Base-by-base conservation (phyloP, 441 rosid species). In the Adansonia grandidieri region DNA sequence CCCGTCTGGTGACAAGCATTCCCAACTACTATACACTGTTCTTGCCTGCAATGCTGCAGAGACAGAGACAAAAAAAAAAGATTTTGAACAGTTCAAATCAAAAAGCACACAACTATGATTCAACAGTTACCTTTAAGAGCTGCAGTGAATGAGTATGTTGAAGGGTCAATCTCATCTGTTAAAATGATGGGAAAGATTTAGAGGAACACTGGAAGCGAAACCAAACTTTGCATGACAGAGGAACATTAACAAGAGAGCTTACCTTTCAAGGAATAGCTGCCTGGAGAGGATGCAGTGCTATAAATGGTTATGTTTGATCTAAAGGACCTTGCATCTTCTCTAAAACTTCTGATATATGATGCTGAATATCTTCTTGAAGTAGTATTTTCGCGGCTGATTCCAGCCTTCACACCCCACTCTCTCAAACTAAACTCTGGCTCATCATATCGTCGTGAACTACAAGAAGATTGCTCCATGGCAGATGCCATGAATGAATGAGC, bases 231-330 rank as follows among this genome's bases (percentile, higher is more conserved):
- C 20, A 79, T 37, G 71, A 79, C 5, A 17, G 7, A 47, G 7
- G 19, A 3, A 15, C 37, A 32, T 32, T 32, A 32, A 32, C 5
- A 4, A 10, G 37, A 3, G n/a, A 6, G 22, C 0, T 40, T 40
- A 90, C 97, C 98, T 86, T 81, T 86, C 19, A 87, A 80, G 73
- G 90, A 75, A 81, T 91, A 91, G 50, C 98, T 95, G 50, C 98
- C 96, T 72, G 99, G 99, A 84, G 98, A 96, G n/a, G 99, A 96
- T n/a, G 93, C 94, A 74, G 97, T 91, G 85, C 97, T 96, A 61
- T 93, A 91, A 85, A 91, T 87, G 91, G 92, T 85, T 62, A 89
- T 76, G 88, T 78, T 85, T 74, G 97, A 85, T 81, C 94, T 83
- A 76, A 82, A 91, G 79, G 92, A 87, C 81, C 83, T 87, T 40